These are phyloP conservation scores for Trifolium pratense DNA, from an alignment of 306 rosid species.

Conservation along the genomic window DNA sequence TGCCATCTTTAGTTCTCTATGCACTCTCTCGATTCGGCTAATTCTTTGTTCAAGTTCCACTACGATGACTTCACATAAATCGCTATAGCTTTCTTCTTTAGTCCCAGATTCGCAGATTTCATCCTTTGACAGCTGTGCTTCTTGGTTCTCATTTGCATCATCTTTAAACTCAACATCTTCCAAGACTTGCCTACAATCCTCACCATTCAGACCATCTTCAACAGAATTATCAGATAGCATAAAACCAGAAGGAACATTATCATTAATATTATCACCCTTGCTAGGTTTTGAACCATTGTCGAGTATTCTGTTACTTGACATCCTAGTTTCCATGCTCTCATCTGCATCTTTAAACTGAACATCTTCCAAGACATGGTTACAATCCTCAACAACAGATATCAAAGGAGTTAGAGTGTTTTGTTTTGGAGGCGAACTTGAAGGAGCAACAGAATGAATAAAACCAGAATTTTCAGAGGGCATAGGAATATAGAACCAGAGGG, in stretches of 20 bases:
- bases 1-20: not conserved
- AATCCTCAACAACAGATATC: not conserved
- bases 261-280: too few relatives aligned
- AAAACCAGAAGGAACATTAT: too few relatives aligned
- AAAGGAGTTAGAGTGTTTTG: not conserved
- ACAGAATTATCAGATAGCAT: too few relatives aligned
- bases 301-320: too few relatives aligned
- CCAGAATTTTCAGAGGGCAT: too few relatives aligned
- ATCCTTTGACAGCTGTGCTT: not conserved
- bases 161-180: not conserved
- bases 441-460: not conserved
- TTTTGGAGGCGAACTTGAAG: slow-evolving; percentile 8
- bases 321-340: too few relatives aligned
- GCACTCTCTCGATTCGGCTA: slow-evolving; percentile 2
- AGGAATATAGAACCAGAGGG: too few relatives aligned
- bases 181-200: not conserved
- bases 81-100: not conserved
- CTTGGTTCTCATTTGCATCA: slow-evolving; percentile 18
- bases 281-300: too few relatives aligned
- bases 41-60: slow-evolving; percentile 32
- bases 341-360: too few relatives aligned
- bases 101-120: not conserved
- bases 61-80: not conserved
- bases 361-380: too few relatives aligned
- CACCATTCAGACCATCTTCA: too few relatives aligned